Conservation (phyloP, 2,329 filamentous ascomycete genomes). For the Pseudogymnoascus sp. region DNA sequence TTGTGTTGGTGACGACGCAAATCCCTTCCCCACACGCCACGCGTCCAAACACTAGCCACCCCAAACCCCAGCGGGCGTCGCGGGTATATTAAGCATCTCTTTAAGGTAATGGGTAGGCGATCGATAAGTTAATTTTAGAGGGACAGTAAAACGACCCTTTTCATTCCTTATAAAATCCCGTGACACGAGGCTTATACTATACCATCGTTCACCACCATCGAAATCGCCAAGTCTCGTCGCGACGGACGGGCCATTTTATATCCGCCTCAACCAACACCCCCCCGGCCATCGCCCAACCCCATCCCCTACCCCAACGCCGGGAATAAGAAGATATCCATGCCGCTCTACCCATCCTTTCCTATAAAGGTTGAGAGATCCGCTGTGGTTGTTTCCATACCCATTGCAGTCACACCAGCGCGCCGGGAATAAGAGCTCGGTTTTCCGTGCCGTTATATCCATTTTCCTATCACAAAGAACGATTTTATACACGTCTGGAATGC, state of each 20-base stretch:
- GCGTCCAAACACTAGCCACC: neutral
- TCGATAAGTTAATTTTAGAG: neutral
- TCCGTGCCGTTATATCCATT: neutral
- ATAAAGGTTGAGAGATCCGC: too few relatives aligned
- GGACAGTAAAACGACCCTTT: too few relatives aligned
- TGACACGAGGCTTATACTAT: too few relatives aligned
- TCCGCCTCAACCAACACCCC: too few relatives aligned
- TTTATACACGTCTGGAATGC: neutral
- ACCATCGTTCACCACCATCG: neutral
- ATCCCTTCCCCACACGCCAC: constrained; percentile 3
- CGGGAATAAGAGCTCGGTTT: neutral
- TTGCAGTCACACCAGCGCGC: too few relatives aligned
- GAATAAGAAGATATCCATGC: neutral
- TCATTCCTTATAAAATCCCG: too few relatives aligned
- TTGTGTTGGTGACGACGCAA: too few relatives aligned
- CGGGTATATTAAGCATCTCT: neutral
- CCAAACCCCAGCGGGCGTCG: neutral
- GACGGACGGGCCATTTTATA: too few relatives aligned
- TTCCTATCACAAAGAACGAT: neutral
- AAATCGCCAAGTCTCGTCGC: neutral
- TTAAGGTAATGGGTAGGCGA: neutral
- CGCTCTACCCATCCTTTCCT: neutral
- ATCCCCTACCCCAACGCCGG: neutral
- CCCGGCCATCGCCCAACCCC: too few relatives aligned
- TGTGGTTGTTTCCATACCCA: too few relatives aligned